phyloP scores from a whole-genome alignment of 441 rosid species.

The Adansonia rubrostipa region DNA sequence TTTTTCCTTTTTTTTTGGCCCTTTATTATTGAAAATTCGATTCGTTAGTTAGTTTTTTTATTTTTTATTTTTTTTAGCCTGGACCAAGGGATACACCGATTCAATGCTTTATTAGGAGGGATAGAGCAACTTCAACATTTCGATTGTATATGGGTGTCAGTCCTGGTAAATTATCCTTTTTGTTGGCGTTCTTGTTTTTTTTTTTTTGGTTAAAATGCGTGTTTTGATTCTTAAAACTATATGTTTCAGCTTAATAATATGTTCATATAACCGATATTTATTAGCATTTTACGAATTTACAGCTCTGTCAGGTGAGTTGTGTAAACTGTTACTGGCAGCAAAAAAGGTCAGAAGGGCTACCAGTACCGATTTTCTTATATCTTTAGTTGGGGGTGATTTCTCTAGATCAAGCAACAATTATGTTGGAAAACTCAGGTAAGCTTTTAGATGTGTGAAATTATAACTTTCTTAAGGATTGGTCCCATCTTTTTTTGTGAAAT shows the following conservation, averaged over 20 bases:
- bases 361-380: slow-evolving; percentile 70
- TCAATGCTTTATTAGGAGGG: slow-evolving; percentile 88
- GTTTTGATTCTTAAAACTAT: too few relatives aligned
- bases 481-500: slow-evolving; percentile 4
- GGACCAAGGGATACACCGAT: slow-evolving; percentile 85
- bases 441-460: background rate
- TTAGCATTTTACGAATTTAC: slow-evolving; percentile 23
- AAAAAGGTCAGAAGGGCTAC: slow-evolving; percentile 75
- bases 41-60: background rate
- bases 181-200: background rate
- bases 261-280: background rate
- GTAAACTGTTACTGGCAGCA: slow-evolving; percentile 80
- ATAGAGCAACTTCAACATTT: slow-evolving; percentile 67
- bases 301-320: slow-evolving; percentile 78
- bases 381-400: slow-evolving; percentile 67
- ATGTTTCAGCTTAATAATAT: background rate
- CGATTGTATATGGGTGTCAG: slow-evolving; percentile 78
- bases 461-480: background rate
- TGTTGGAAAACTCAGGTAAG: slow-evolving; percentile 80
- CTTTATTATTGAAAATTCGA: background rate
- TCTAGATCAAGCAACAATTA: slow-evolving; percentile 59
- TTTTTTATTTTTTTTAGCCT: slow-evolving; percentile 51
- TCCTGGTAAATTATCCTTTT: slow-evolving; percentile 58
- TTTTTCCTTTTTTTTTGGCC: background rate
- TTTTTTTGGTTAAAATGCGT: background rate